Conservation (phyloP, 2,329 filamentous ascomycete genomes). For the Penicillium sp. region DNA sequence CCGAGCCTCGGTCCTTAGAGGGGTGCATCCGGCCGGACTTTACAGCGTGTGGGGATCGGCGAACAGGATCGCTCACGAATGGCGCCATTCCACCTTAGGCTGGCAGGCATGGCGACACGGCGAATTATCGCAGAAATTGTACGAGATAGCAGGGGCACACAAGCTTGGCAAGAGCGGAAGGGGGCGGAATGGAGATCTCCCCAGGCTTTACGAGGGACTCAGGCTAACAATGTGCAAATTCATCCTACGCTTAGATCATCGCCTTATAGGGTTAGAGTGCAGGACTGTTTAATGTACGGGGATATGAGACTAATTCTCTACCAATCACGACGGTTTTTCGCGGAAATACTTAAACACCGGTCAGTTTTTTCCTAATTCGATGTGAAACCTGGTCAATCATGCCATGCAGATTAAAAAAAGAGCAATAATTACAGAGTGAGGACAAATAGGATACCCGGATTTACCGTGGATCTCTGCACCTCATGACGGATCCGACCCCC, state of each 20-base stretch:
- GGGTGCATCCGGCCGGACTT: not conserved
- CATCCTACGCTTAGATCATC: not conserved
- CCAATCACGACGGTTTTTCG: not conserved
- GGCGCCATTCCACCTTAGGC: not conserved
- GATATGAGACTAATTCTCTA: not conserved
- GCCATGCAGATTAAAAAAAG: not conserved
- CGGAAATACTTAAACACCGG: not conserved
- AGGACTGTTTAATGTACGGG: not conserved
- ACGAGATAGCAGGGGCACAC: not conserved
- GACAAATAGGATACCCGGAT: conserved; percentile 16
- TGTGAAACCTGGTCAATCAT: conserved; percentile 4
- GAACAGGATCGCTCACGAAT: not conserved
- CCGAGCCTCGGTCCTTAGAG: not conserved
- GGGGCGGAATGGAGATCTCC: not conserved
- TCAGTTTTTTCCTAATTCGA: conserved; percentile 2
- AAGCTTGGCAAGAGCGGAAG: not conserved
- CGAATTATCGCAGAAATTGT: not conserved
- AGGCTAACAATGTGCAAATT: no score
- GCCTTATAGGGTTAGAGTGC: not conserved
- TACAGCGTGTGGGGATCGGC: not conserved
- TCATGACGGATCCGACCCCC: conserved; percentile 1
- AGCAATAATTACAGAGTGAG: not conserved
- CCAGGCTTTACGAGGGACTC: not conserved
- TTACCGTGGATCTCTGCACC: conserved; percentile 18
- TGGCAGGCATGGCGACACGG: not conserved